Evolutionary conservation across 179 eudicot genomes (phyloP).

Genomic region (Vitellaria paradoxa): DNA sequence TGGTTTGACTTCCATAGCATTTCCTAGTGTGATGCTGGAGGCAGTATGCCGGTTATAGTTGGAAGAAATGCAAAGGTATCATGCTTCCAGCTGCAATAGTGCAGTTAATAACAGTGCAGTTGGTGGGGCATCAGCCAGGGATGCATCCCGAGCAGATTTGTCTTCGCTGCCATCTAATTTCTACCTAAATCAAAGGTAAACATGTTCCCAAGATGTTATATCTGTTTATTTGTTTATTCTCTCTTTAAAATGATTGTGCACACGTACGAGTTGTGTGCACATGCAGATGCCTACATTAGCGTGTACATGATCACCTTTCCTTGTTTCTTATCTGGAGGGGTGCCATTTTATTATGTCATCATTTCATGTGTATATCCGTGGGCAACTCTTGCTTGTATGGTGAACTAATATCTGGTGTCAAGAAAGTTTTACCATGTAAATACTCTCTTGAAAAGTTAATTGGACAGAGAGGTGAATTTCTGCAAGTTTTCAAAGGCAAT

Average conservation of each 20-base stretch:
- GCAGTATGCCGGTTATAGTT: slow-evolving; percentile 86
- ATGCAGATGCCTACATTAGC: neutral
- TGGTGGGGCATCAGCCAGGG: slow-evolving; percentile 71
- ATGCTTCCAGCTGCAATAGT: slow-evolving; percentile 83
- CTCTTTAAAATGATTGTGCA: neutral
- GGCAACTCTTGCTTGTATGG: neutral
- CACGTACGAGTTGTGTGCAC: neutral
- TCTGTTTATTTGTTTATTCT: neutral
- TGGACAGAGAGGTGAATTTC: neutral
- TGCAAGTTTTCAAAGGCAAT: neutral
- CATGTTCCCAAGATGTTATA: neutral
- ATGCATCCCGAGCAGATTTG: slow-evolving; percentile 53
- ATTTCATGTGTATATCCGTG: neutral
- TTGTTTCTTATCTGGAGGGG: neutral
- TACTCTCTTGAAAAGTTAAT: neutral
- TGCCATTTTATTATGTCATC: neutral
- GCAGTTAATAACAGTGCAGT: slow-evolving; percentile 76
- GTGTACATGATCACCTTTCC: neutral
- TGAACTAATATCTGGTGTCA: neutral
- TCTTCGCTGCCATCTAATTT: slow-evolving; percentile 58
- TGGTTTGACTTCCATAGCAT: slow-evolving; percentile 23
- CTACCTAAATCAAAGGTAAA: slow-evolving; percentile 70
- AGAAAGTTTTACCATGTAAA: neutral
- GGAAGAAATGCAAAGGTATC: slow-evolving; percentile 98
- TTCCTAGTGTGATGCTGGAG: slow-evolving; percentile 53